Percentiles rank a stretch among this genome's conserved stretches.
phyloP scores from a whole-genome alignment of 306 rosid species.

The Corylus heterophylla region DNA sequence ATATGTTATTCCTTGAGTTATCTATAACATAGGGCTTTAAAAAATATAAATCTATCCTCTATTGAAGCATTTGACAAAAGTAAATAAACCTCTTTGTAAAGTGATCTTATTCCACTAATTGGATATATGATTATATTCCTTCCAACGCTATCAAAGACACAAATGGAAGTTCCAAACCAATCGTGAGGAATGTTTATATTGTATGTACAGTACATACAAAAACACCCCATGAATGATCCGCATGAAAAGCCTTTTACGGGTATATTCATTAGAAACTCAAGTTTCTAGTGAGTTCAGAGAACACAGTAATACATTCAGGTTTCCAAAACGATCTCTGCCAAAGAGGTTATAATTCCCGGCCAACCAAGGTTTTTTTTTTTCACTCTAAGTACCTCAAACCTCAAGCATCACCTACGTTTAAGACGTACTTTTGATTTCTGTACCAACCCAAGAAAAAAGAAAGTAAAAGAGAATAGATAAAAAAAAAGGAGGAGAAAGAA shows the following conservation, averaged over 20 bases:
- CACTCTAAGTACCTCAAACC: too few species aligned
- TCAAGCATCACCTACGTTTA: neutral
- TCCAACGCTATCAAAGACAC: too few species aligned
- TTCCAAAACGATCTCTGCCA: neutral
- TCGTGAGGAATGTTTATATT: too few species aligned
- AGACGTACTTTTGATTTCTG: neutral
- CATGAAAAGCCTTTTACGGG: neutral
- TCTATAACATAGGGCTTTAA: too few species aligned
- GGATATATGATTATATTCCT: too few species aligned
- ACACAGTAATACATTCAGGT: neutral
- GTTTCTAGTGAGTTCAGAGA: neutral
- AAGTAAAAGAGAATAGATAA: neutral
- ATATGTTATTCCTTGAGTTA: too few species aligned
- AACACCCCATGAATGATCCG: neutral
- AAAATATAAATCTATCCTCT: too few species aligned
- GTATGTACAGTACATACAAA: too few species aligned
- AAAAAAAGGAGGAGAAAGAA: neutral
- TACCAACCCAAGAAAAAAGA: neutral
- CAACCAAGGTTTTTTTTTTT: neutral
- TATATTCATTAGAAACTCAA: neutral
- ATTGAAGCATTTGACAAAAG: too few species aligned
- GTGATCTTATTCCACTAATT: too few species aligned
- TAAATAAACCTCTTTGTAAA: too few species aligned
- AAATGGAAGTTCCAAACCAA: too few species aligned
- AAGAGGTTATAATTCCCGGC: neutral